Percentiles rank a stretch among this genome's conserved stretches.
phyloP scores from a whole-genome alignment of 805 yeast species.

The Hanseniaspora vineae region DNA sequence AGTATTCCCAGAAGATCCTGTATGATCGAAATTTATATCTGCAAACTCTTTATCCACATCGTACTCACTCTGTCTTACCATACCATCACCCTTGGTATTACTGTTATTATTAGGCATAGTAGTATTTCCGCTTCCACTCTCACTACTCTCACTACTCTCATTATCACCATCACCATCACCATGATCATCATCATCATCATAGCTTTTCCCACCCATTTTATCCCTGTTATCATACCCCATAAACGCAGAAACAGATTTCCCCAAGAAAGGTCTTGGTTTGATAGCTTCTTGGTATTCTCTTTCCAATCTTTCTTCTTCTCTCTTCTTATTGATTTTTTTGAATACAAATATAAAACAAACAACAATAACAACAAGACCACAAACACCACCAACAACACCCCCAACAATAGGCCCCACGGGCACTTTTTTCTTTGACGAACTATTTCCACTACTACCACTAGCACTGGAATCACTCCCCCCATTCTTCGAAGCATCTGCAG shows the following conservation, averaged over 20 bases:
- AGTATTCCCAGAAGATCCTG: background rate
- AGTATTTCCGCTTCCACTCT: too few relatives aligned
- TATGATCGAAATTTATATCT: slow-evolving; percentile 2
- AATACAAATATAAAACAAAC: slow-evolving; percentile 27
- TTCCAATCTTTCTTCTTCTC: slow-evolving; percentile 38
- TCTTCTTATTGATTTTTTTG: slow-evolving; percentile 24
- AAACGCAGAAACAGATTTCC: background rate
- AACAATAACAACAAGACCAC: slow-evolving; percentile 31
- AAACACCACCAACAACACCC: slow-evolving; percentile 46
- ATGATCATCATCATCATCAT: too few relatives aligned
- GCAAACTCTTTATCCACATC: slow-evolving; percentile 5
- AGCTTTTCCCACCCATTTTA: background rate
- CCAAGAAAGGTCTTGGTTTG: slow-evolving; percentile 24
- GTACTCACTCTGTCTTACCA: slow-evolving; percentile 3
- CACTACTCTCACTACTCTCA: too few relatives aligned
- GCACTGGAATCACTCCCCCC: slow-evolving; percentile 1
- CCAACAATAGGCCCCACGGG: slow-evolving; percentile 47
- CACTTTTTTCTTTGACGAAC: slow-evolving; percentile 13
- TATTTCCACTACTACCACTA: too few relatives aligned
- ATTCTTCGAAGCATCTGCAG: slow-evolving; percentile 5
- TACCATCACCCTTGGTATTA: background rate
- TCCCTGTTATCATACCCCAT: background rate
- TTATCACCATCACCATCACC: too few relatives aligned
- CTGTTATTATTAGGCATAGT: too few relatives aligned
- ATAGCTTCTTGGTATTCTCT: slow-evolving; percentile 46